These are phyloP conservation scores for Coemansia sp. DNA, from an alignment of 192 early-diverging fungal species.

Conservation along the genomic window DNA sequence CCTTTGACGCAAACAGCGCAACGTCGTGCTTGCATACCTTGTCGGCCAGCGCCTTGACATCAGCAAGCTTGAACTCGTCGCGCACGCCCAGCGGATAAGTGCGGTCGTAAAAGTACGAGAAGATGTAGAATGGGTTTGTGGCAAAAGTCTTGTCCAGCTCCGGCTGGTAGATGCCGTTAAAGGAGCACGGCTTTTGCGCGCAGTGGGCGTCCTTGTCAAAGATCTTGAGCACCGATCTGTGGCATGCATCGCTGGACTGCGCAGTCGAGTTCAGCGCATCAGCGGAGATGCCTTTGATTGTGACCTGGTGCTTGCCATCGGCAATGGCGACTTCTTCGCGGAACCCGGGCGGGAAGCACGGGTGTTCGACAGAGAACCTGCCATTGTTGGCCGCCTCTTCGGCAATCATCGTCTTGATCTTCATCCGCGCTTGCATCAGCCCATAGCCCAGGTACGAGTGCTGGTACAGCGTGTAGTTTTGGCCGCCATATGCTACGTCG, in stretches of 20 bases:
- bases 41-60: conserved; percentile 69
- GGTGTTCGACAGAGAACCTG: conserved; percentile 57
- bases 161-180: conserved; percentile 93
- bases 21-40: conserved; percentile 64
- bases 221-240: conserved; percentile 61
- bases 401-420: conserved; percentile 62
- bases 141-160: conserved; percentile 68
- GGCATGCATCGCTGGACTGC: conserved; percentile 20
- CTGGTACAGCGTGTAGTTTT: conserved; percentile 85
- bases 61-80: conserved; percentile 70
- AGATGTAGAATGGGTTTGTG: conserved; percentile 83
- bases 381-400: conserved; percentile 34
- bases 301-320: conserved; percentile 30
- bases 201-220: conserved; percentile 77
- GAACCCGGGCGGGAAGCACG: conserved; percentile 71
- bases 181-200: conserved; percentile 73
- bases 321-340: conserved; percentile 52
- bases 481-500: conserved; percentile 69
- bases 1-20: conserved; percentile 59
- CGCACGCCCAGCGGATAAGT: conserved; percentile 71
- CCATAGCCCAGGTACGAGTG: conserved; percentile 96
- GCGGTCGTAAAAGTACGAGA: conserved; percentile 96
- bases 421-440: conserved; percentile 80
- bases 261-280: conserved; percentile 54
- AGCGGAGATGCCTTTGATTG: conserved; percentile 62